Evolutionary conservation across 1,284 basidiomycete genomes (phyloP), one percentile per base, ranked within the genome.

Genomic region (Sanghuangporus sanghuang): DNA sequence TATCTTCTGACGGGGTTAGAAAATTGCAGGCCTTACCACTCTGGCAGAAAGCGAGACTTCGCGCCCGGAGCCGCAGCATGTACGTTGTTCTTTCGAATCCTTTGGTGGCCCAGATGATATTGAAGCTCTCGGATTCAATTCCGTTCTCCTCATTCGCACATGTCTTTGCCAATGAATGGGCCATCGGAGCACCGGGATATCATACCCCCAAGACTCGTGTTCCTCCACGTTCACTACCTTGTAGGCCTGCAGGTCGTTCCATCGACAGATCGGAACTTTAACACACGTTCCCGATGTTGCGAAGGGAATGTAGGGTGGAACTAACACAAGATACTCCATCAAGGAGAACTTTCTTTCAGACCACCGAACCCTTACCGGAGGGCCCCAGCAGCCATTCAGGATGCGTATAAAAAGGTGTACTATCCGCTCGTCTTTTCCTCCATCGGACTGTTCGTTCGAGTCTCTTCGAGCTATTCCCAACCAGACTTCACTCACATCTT

Each of bases 361-460:
- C 14, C 42, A 38, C 32, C 55, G 44, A 38, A 23, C 14, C 44
- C 57, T 23, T 59, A 11, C 12, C n/a, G 39, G 16, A 16, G 21
- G 42, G 38, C 46, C 39, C 38, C 49, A 55, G 42, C 57, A 55
- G 57, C 32, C 32, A 35, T 40, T 23, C 42, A 39, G 54, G 61
- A 48, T 39, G 53, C 14, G 46, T 63, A 66, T 63, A 66, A 66
- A 44, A 66, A 49, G 62, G 46, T 23, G 8, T 11, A 9, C 38
- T 57, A 7, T 23, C 44, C 27, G 32, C 57, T 27, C 32, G 52
- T 44, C 36, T 42, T 36, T 64, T 58, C 32, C 62, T 44, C 52
- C 68, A 67, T 68, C 70, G 68, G 68, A 68, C 71, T 70, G 69
- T 69, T 69, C 65, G 21, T 73, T 70, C 70, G 66, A 68, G 69